Base-by-base conservation (phyloP, 106 monocot species). In the Dioscorea alata region DNA sequence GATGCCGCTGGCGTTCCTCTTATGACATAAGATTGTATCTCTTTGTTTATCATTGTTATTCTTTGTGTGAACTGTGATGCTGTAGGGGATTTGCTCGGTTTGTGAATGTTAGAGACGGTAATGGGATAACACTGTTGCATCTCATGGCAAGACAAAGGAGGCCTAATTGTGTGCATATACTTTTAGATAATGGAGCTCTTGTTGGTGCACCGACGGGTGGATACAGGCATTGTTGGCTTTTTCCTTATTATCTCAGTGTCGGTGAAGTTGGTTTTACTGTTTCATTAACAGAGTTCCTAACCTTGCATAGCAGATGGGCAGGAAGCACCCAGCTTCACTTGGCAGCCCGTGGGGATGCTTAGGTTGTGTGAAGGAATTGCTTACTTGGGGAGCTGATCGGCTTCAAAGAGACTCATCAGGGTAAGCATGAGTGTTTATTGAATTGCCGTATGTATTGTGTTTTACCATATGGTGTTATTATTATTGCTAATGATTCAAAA, bases 381-480 rank as follows among this genome's bases (percentile, higher is more conserved):
- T 97, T 13, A 80, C 92, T 20, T 89, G 97, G 89, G 97, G 97
- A 12, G 97, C 92, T 64, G 92, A 97, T 77, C 86, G 97, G 48
- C 81, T 86, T 70, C 88, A 86, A 48, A 84, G 78, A 56, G 97
- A 97, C 77, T 82, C 92, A 50, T 77, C 85, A 58, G 97, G 92
- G 97, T 97, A 71, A 72, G 68, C 53, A 62, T 73, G n/a, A 53
- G 53, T 34, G 34, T 34, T 34, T 34, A 7, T 34, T 34, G 34
- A 34, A 34, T 34, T 34, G 34, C 34, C 7, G 34, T 34, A 34
- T 34, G 34, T 34, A 34, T 34, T 34, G 34, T 34, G 34, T 7
- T 34, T 34, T 4, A 34, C n/a, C n/a, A n/a, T n/a, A n/a, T n/a
- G n/a, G 34, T 34, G 34, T 34, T 34, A 34, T 34, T 34, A 34